Conservation (phyloP, 495 filamentous ascomycete species). For the Aspergillus nanangensis region DNA sequence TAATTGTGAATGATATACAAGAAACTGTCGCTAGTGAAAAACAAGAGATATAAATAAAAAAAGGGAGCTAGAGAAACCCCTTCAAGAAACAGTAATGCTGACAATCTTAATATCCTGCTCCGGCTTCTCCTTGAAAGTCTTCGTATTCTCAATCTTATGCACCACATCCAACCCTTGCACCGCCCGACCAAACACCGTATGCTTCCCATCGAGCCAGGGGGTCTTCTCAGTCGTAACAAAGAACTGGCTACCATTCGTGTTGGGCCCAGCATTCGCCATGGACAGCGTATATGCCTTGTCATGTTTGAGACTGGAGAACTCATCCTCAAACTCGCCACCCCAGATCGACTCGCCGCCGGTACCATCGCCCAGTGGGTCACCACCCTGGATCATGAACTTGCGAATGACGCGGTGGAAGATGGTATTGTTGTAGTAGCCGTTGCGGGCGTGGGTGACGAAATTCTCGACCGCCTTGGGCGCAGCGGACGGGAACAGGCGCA, state of each 20-base stretch:
- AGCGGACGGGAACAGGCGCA: constrained; percentile 88
- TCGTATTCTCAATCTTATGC: constrained; percentile 90
- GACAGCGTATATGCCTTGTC: constrained; percentile 94
- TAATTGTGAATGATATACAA: too few species aligned
- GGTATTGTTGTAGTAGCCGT: constrained; percentile 92
- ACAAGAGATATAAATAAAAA: too few species aligned
- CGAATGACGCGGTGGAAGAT: constrained; percentile 97
- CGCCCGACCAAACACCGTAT: constrained; percentile 91
- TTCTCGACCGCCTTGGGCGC: constrained; percentile 98
- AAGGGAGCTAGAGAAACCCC: neutral
- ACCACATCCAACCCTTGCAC: constrained; percentile 91
- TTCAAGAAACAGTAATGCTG: constrained; percentile 55
- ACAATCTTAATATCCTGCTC: constrained; percentile 97
- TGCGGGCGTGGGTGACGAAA: constrained; percentile 85
- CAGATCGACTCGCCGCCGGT: constrained; percentile 97
- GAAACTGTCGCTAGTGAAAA: too few species aligned
- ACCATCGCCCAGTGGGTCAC: constrained; percentile 91
- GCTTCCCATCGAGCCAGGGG: constrained; percentile 92
- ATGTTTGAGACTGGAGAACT: constrained; percentile 86
- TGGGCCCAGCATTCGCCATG: constrained; percentile 96
- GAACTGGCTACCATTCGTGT: constrained; percentile 79
- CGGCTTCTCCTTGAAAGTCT: constrained; percentile 92
- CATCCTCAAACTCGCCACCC: constrained; percentile 93
- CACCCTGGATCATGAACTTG: constrained; percentile 96
- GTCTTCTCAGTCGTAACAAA: constrained; percentile 98